A percentile compares a stretch with the other conserved stretches of the same genome.
phyloP scores from a whole-genome alignment of 768 basidiomycete species.

The Lactarius akahatsu region DNA sequence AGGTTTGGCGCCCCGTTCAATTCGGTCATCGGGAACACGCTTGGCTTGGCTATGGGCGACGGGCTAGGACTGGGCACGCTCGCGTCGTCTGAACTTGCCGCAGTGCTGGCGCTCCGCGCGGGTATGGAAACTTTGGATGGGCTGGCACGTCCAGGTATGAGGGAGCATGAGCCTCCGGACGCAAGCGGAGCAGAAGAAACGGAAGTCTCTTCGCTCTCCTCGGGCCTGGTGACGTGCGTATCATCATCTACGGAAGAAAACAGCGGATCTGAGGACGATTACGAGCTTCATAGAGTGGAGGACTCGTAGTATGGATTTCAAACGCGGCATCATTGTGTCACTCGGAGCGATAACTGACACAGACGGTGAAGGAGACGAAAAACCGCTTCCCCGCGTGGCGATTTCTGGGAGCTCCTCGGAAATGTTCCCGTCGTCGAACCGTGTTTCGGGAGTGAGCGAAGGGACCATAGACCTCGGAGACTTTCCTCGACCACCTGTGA shows the following conservation, averaged over 20 bases:
- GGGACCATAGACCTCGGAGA: slow-evolving; percentile 24
- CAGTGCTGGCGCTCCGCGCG: slow-evolving; percentile 9
- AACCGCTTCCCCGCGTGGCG: slow-evolving; percentile 21
- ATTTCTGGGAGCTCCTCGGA: slow-evolving; percentile 22
- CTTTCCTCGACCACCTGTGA: slow-evolving; percentile 20
- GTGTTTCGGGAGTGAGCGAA: slow-evolving; percentile 17
- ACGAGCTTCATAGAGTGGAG: slow-evolving; percentile 12
- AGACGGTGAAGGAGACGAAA: slow-evolving; percentile 11
- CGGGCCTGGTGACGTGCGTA: slow-evolving; percentile 11
- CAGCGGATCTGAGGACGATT: slow-evolving; percentile 20
- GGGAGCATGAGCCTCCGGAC: background rate
- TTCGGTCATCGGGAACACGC: slow-evolving; percentile 3
- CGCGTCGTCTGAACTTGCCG: slow-evolving; percentile 18
- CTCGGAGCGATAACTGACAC: slow-evolving; percentile 10
- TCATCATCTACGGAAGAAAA: slow-evolving; percentile 11
- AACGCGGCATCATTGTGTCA: slow-evolving; percentile 16
- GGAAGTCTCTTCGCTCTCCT: slow-evolving; percentile 8
- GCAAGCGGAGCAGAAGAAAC: slow-evolving; percentile 1
- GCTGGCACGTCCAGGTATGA: background rate
- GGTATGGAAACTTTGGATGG: background rate
- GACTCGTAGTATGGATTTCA: slow-evolving; percentile 15
- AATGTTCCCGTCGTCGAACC: slow-evolving; percentile 6
- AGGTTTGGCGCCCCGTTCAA: background rate
- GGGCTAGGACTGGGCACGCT: slow-evolving; percentile 1
- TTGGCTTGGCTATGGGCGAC: slow-evolving; percentile 5